A percentile compares a stretch with the other conserved stretches of the same genome.
phyloP scores from a whole-genome alignment of 108 stramenopile species.

The Schizochytrium sp. region DNA sequence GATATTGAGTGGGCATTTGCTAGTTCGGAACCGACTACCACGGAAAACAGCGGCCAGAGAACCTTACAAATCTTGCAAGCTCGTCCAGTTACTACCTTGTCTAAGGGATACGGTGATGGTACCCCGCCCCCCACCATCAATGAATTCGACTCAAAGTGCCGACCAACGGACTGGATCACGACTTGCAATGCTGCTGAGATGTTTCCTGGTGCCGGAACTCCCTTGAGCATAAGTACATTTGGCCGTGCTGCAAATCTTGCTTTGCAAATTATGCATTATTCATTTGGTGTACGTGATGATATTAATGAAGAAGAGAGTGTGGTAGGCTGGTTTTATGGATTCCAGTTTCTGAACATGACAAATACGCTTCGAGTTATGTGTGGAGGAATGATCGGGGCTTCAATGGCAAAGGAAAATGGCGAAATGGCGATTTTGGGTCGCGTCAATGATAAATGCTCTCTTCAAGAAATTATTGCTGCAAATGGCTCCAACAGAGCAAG shows the following conservation, averaged over 20 bases:
- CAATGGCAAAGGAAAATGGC: slow-evolving; percentile 15
- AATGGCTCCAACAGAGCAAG: neutral
- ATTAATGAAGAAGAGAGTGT: neutral
- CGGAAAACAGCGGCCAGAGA: neutral
- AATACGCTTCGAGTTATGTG: slow-evolving; percentile 22
- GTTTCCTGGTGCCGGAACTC: slow-evolving; percentile 4
- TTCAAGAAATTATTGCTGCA: neutral
- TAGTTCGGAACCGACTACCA: neutral
- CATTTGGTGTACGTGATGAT: neutral
- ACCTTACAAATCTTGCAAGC: neutral
- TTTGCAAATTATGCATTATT: slow-evolving; percentile 2
- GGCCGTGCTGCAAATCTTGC: slow-evolving; percentile 10
- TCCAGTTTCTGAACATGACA: slow-evolving; percentile 23
- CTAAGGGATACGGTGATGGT: neutral
- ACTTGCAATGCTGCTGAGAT: slow-evolving; percentile 16
- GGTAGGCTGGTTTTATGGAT: slow-evolving; percentile 8
- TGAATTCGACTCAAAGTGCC: neutral
- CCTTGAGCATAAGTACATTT: slow-evolving; percentile 11
- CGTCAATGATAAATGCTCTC: neutral
- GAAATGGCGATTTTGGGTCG: neutral
- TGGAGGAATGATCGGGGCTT: neutral
- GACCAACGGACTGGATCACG: neutral
- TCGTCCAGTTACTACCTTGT: neutral
- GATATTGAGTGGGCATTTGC: slow-evolving; percentile 20
- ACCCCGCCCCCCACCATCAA: neutral